A percentile compares a stretch with the other conserved stretches of the same genome.
Evolutionary conservation across 768 basidiomycete genomes (phyloP).

Genomic region (Mycena latifolia): DNA sequence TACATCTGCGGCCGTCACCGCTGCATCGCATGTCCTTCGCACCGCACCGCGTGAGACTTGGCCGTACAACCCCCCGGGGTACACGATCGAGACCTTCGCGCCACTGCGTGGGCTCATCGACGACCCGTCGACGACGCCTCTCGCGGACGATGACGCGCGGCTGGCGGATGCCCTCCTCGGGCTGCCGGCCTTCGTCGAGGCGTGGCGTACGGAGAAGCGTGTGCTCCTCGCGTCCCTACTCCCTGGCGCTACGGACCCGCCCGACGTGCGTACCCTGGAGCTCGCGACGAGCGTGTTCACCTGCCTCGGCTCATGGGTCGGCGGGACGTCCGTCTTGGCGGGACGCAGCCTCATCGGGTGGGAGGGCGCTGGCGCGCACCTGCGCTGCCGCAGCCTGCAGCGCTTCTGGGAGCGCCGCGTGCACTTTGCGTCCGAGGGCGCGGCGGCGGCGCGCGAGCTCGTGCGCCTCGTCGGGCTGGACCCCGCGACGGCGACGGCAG

Average conservation of each 20-base stretch:
- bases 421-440: conserved; percentile 36
- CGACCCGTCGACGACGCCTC: conserved; percentile 20
- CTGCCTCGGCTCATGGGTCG: conserved; percentile 38
- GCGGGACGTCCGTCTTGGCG: conserved; percentile 11
- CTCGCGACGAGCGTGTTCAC: conserved; percentile 37
- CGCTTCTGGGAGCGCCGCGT: conserved; percentile 32
- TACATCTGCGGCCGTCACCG: neutral
- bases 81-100: conserved; percentile 21
- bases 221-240: conserved; percentile 30
- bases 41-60: conserved; percentile 28
- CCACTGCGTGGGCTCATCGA: conserved; percentile 28
- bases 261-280: neutral
- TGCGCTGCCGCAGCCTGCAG: conserved; percentile 35
- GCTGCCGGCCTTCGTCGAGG: conserved; percentile 33
- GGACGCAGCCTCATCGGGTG: conserved; percentile 41
- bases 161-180: conserved; percentile 20
- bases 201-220: conserved; percentile 34
- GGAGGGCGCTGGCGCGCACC: conserved; percentile 38
- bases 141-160: conserved; percentile 20
- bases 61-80: conserved; percentile 28
- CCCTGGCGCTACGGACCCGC: neutral
- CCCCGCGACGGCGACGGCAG: conserved; percentile 27
- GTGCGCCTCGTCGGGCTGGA: conserved; percentile 36
- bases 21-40: conserved; percentile 25
- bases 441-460: conserved; percentile 33